Base-by-base conservation (phyloP, 164 flowering plant genomes). In the Echeveria elegans region DNA sequence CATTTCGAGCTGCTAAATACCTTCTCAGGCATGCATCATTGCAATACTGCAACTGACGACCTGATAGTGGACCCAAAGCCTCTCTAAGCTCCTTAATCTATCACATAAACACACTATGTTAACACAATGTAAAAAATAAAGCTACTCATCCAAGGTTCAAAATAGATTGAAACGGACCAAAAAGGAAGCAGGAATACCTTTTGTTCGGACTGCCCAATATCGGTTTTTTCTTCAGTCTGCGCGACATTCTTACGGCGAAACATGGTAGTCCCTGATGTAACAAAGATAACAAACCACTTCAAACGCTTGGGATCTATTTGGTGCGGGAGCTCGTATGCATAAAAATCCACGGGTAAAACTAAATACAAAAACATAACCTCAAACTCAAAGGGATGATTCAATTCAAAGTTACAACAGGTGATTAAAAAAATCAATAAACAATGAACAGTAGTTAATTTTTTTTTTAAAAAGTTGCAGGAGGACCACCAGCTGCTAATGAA, bases 1-100 rank as follows among this genome's bases (percentile, higher is more conserved):
- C 89, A 73, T 78, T 89, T 68, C 97, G 83, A 73, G 97, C 99
- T 76, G 79, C 90, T 67, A 95, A 73, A 69, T 89, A 92, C 78
- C 99, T 85, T 78, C 77, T 75, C 67, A 95, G 73, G 75, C 96
- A 89, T 58, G 90, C 81, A 70, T 91, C 90, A 59, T 76, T 76
- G 68, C 94, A 92, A 74, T 78, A 95, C 64, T 74, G 69, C 40
- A 69, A 65, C 67, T 75, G 75, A 3, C 82, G 81, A 6, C 84
- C 84, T 38, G 85, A 78, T 14, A 82, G 75, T 3, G 83, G 81
- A 34, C 87, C 89, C 63, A 85, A 64, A 21, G 80, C 81, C 63
- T 74, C 72, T 70, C 81, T 80, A 31, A 85, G 78, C 69, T 85
- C 84, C 48, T 12, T 58, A 40, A 81, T 75, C 89, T 84, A 80